A percentile compares a stretch with the other conserved stretches of the same genome.
phyloP scores from a whole-genome alignment of 352 stramenopile species.

The Pythium guiyangense region DNA sequence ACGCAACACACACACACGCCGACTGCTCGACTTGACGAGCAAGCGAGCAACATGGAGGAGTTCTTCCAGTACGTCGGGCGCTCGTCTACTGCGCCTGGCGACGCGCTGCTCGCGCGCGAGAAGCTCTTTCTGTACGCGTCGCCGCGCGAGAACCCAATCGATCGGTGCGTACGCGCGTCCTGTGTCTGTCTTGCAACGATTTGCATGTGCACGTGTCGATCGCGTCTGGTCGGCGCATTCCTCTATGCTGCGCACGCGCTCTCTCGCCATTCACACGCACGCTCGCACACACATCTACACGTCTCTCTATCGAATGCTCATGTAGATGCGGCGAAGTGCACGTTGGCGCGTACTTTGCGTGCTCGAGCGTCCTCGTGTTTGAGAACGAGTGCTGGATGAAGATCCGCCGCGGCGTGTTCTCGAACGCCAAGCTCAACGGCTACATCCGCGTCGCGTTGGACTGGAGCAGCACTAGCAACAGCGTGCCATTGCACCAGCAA shows the following conservation, averaged over 20 bases:
- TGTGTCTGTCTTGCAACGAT: neutral
- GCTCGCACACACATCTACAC: too few species aligned
- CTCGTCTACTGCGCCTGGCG: constrained; percentile 14
- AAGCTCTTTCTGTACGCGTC: constrained; percentile 62
- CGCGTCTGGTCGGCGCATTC: too few species aligned
- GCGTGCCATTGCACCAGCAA: constrained; percentile 24
- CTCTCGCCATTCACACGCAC: neutral
- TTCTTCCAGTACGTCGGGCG: constrained; percentile 70
- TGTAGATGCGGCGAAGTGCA: constrained; percentile 46
- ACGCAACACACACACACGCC: too few species aligned
- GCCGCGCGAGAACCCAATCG: constrained; percentile 48
- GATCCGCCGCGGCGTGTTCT: constrained; percentile 72
- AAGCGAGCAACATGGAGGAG: too few species aligned
- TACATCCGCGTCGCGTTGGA: constrained; percentile 69
- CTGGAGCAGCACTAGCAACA: constrained; percentile 12
- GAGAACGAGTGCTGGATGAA: constrained; percentile 71
- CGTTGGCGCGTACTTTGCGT: constrained; percentile 65
- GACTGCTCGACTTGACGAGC: too few species aligned
- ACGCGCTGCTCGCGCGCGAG: constrained; percentile 29
- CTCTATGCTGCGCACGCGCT: too few species aligned
- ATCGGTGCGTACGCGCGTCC: constrained; percentile 17
- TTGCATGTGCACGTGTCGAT: neutral
- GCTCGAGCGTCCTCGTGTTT: constrained; percentile 43
- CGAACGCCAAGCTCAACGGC: constrained; percentile 60
- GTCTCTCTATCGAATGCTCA: neutral